A percentile compares a stretch with the other conserved stretches of the same genome.
Evolutionary conservation across 2,329 filamentous ascomycete species (phyloP).

Genomic region (Fusarium musae): DNA sequence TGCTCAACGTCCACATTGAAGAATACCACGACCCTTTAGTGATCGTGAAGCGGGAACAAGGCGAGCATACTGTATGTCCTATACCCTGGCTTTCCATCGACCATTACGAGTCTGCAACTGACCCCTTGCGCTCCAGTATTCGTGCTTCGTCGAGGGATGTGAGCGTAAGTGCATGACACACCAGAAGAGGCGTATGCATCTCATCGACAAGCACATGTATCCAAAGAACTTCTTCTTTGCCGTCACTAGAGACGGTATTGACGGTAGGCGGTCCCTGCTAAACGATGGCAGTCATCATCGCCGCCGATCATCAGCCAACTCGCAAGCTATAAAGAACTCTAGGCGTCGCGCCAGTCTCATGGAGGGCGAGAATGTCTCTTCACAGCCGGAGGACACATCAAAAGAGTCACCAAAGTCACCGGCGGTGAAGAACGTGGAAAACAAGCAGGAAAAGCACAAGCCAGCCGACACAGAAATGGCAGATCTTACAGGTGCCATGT

Average conservation of each 20-base stretch:
- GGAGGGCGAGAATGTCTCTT: slow-evolving; percentile 37
- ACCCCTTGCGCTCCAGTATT: slow-evolving; percentile 66
- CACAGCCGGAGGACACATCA: slow-evolving; percentile 25
- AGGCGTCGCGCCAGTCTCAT: slow-evolving; percentile 49
- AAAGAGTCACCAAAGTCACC: slow-evolving; percentile 31
- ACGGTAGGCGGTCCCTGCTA: slow-evolving; percentile 83
- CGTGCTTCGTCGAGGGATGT: slow-evolving; percentile 90
- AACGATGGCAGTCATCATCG: slow-evolving; percentile 64
- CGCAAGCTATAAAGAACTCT: slow-evolving; percentile 49
- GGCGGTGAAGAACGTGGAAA: slow-evolving; percentile 25
- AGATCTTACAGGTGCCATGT: slow-evolving; percentile 74
- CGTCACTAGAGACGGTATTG: slow-evolving; percentile 89
- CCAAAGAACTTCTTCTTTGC: slow-evolving; percentile 89
- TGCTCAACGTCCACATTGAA: slow-evolving; percentile 85
- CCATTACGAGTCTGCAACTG: not conserved
- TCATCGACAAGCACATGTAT: slow-evolving; percentile 95
- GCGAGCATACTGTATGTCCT: slow-evolving; percentile 82
- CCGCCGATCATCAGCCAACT: slow-evolving; percentile 58
- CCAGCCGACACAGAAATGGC: slow-evolving; percentile 67
- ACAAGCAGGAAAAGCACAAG: slow-evolving; percentile 32
- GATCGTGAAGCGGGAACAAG: slow-evolving; percentile 76
- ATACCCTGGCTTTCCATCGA: not conserved
- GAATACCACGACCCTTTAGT: slow-evolving; percentile 90
- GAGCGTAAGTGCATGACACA: slow-evolving; percentile 85
- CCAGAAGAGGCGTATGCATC: slow-evolving; percentile 85